A percentile compares a stretch with the other conserved stretches of the same genome.
Conservation (phyloP, 2,329 filamentous ascomycete genomes). For the Trichophyton mentagrophytes region DNA sequence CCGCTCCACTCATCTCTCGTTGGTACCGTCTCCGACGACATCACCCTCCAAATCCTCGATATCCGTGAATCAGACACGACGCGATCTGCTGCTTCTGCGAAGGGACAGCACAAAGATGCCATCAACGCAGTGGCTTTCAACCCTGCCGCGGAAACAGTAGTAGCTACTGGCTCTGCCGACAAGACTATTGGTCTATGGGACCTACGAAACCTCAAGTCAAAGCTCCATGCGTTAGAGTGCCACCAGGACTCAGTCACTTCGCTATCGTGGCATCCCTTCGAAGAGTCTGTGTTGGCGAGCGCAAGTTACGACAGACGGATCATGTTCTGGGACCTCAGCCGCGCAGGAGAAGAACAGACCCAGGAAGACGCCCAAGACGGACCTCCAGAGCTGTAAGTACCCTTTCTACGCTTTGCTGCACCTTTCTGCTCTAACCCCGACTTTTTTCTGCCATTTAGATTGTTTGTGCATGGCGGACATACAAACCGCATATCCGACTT, state of each 20-base stretch:
- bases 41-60: constrained; percentile 85
- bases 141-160: constrained; percentile 72
- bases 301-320: constrained; percentile 86
- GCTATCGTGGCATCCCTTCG: constrained; percentile 85
- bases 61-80: constrained; percentile 55
- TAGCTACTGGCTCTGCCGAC: constrained; percentile 88
- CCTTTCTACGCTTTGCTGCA: neutral
- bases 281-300: constrained; percentile 77
- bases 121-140: constrained; percentile 97
- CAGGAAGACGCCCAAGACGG: constrained; percentile 93
- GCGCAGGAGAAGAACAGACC: constrained; percentile 84
- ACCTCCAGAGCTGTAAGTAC: constrained; percentile 74
- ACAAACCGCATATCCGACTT: constrained; percentile 96
- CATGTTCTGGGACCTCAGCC: constrained; percentile 90
- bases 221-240: constrained; percentile 78
- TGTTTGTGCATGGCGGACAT: constrained; percentile 98
- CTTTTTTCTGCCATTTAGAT: constrained; percentile 32
- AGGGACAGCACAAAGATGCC: constrained; percentile 71
- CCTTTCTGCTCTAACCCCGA: neutral
- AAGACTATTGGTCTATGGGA: constrained; percentile 96
- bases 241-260: constrained; percentile 86
- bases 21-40: constrained; percentile 87
- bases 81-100: constrained; percentile 55
- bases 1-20: constrained; percentile 74
- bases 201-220: constrained; percentile 75